Evolutionary conservation across 164 flowering plant genomes (phyloP).

Genomic region (Magnolia kwangsiensis): DNA sequence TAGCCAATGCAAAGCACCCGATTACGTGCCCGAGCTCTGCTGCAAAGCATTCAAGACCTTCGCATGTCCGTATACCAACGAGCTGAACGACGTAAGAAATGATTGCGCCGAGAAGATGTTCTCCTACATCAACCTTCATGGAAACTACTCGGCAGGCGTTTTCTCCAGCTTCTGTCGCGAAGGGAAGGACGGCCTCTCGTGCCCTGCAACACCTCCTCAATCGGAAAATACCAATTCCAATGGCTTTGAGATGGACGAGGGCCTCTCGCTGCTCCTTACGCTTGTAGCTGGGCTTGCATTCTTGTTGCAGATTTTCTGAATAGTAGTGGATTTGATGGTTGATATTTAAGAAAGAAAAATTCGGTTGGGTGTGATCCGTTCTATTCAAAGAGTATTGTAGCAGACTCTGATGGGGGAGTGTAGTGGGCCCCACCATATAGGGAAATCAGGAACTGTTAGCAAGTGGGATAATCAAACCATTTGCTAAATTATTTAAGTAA

Average conservation of each 20-base stretch:
- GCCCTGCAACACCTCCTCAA: slow-evolving; percentile 5
- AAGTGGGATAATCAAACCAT: too few relatives aligned
- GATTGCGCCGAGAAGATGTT: slow-evolving; percentile 45
- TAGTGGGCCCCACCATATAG: too few relatives aligned
- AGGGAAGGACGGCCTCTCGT: slow-evolving; percentile 27
- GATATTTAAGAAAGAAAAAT: neutral
- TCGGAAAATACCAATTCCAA: neutral
- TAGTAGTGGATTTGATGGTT: neutral
- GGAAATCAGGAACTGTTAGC: too few relatives aligned
- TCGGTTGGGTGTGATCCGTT: neutral
- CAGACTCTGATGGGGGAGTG: neutral
- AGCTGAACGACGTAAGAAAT: slow-evolving; percentile 30
- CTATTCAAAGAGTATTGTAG: neutral
- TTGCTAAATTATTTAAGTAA: too few relatives aligned
- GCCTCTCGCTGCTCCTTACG: neutral
- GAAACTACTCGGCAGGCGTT: slow-evolving; percentile 42
- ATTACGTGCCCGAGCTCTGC: slow-evolving; percentile 29
- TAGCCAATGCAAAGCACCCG: slow-evolving; percentile 58
- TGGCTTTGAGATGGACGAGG: neutral
- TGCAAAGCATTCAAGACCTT: slow-evolving; percentile 40
- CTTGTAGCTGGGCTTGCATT: neutral
- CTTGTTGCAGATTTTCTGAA: neutral
- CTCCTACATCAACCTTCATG: slow-evolving; percentile 39
- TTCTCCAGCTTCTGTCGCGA: slow-evolving; percentile 34
- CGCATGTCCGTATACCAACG: slow-evolving; percentile 33